These are phyloP conservation scores for Mediolabrus comicus DNA, from an alignment of 108 stramenopile genomes.

Conservation along the genomic window DNA sequence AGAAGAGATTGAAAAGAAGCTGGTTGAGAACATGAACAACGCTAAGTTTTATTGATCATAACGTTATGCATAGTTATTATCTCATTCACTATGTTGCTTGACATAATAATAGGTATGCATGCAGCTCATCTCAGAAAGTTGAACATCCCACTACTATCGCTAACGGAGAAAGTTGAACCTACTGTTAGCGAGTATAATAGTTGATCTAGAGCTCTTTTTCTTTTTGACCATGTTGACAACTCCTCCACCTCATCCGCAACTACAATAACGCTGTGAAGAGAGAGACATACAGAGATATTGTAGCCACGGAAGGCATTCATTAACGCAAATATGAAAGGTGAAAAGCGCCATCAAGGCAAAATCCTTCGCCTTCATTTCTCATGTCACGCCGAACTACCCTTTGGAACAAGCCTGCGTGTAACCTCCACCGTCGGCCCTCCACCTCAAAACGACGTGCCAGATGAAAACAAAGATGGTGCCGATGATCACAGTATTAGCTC, in stretches of 20 bases:
- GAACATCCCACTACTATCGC: no score
- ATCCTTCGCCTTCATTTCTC: constrained; percentile 79
- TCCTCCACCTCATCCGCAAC: no score
- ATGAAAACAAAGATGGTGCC: background rate
- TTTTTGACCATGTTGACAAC: no score
- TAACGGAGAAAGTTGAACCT: no score
- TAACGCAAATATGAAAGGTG: background rate
- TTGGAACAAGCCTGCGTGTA: constrained; percentile 76
- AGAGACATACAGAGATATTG: no score
- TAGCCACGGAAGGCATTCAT: no score
- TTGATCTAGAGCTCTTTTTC: no score
- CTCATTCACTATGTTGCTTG: no score
- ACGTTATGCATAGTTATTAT: background rate
- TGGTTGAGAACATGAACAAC: constrained; percentile 39
- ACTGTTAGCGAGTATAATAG: no score
- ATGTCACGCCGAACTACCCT: constrained; percentile 72
- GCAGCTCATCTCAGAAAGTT: no score
- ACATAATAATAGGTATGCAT: no score
- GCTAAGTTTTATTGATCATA: constrained; percentile 17
- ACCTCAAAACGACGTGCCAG: constrained; percentile 28
- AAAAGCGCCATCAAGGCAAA: constrained; percentile 42
- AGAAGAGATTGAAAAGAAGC: constrained; percentile 42
- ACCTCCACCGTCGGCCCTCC: constrained; percentile 73
- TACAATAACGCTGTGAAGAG: no score
- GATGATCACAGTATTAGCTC: constrained; percentile 17